Evolutionary conservation across 768 basidiomycete species (phyloP).

Genomic region (Leucocoprinus leucothites): DNA sequence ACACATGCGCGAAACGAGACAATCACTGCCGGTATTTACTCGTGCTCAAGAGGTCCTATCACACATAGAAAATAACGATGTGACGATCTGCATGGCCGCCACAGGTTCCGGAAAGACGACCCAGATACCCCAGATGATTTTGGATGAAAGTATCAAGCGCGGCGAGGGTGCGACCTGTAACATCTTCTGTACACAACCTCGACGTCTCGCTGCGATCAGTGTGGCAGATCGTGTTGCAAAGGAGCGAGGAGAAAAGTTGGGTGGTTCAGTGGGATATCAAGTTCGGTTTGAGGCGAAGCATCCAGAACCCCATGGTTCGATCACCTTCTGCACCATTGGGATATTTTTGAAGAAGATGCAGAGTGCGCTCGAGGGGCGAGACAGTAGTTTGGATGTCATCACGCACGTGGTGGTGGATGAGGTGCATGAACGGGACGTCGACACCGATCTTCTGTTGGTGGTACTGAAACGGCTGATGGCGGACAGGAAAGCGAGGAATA

Average conservation of each 20-base stretch:
- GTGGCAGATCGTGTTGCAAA: slow-evolving; percentile 89
- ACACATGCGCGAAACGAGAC: slow-evolving; percentile 64
- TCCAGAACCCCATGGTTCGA: slow-evolving; percentile 76
- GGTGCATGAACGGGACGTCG: slow-evolving; percentile 93
- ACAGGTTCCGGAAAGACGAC: slow-evolving; percentile 95
- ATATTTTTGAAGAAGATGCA: slow-evolving; percentile 87
- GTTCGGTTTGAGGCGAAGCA: slow-evolving; percentile 85
- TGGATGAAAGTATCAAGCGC: slow-evolving; percentile 76
- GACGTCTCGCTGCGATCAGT: slow-evolving; percentile 87
- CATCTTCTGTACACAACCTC: slow-evolving; percentile 90
- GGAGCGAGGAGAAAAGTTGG: slow-evolving; percentile 75
- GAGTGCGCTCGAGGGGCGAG: slow-evolving; percentile 53
- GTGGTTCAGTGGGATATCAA: slow-evolving; percentile 81
- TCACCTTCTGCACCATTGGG: slow-evolving; percentile 93
- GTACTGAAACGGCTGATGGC: slow-evolving; percentile 82
- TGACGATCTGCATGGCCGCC: slow-evolving; percentile 85
- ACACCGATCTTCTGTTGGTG: slow-evolving; percentile 86
- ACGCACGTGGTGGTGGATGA: slow-evolving; percentile 95
- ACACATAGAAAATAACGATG: slow-evolving; percentile 73
- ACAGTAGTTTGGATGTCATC: slow-evolving; percentile 60
- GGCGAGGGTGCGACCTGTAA: slow-evolving; percentile 86
- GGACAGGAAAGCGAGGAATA: slow-evolving; percentile 65
- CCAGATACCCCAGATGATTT: slow-evolving; percentile 88
- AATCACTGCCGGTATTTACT: slow-evolving; percentile 71
- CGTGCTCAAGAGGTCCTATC: slow-evolving; percentile 63